Base-by-base conservation (phyloP, 345 rosid genomes). In the Arabidopsis suecica region DNA sequence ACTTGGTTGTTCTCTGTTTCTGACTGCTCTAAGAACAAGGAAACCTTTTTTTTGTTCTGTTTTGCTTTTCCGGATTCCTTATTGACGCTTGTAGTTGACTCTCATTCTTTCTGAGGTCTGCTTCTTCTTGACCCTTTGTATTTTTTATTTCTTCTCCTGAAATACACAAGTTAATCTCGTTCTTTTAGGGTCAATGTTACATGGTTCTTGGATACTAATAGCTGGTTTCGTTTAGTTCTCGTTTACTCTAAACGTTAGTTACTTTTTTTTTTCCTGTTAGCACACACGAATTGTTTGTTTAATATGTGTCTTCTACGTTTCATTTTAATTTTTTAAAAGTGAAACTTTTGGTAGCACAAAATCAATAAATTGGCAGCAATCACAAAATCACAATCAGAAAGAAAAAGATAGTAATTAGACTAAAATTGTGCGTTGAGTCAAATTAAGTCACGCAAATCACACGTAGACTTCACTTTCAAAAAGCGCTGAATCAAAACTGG, bases 401-500 rank as follows among this genome's bases (percentile, higher is more conserved):
- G 6, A n/a, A 7, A 3, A n/a, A 1, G 2, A 33, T 58, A 74
- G 14, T 10, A 60, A 47, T 2, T 58, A 20, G 74, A 75, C 74
- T 51, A 75, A 49, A 1, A 6, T 47, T 1, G 3, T 2, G 71
- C 32, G 47, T 68, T 60, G 79, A 68, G 63, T 16, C 18, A 16
- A 16, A 16, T 22, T 0, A 54, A 53, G 64, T 69, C 58, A 51
- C 18, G 30, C 40, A 53, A 67, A 6, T 0, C 16, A 56, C 60
- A 67, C 68, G 55, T 60, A 50, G 38, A 61, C 40, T 60, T 61
- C 33, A 62, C 34, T 65, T 73, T 55, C 3, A 20, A 1, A 61
- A 53, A 69, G 79, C 62, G 69, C 11, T 69, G 33, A 57, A 44
- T 77, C 72, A 77, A 64, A 77, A 60, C 68, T 57, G 81, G 72